Conservation (phyloP, 768 basidiomycete genomes). For the Suillus placidus region DNA sequence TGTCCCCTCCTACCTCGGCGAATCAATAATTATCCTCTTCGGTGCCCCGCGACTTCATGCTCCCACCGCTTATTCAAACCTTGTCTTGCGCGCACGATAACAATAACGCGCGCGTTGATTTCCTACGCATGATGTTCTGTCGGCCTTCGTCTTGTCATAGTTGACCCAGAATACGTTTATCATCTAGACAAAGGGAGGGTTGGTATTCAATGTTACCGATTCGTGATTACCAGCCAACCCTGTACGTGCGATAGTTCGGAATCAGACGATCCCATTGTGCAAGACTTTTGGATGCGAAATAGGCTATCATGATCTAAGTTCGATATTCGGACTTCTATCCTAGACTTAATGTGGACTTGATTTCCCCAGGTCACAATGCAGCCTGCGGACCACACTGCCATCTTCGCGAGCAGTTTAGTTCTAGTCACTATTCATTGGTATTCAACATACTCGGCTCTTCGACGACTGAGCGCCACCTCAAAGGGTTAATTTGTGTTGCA, state of each 20-base stretch:
- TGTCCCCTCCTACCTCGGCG: neutral
- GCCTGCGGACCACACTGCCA: no score
- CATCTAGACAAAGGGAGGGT: neutral
- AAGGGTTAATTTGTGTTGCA: neutral
- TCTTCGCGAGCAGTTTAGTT: neutral
- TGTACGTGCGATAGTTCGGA: constrained; percentile 4
- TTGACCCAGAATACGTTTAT: neutral
- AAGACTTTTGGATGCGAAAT: neutral
- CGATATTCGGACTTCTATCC: neutral
- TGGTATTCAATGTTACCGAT: neutral
- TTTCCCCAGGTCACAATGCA: neutral
- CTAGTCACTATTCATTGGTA: neutral
- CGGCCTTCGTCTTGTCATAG: neutral
- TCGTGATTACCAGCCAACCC: neutral
- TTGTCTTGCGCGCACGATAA: neutral
- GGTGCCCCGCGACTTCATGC: neutral
- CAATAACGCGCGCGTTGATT: neutral
- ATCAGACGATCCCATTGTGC: neutral
- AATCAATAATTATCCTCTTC: constrained; percentile 2
- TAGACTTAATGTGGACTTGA: neutral
- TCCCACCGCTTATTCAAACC: constrained; percentile 2
- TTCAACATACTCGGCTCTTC: neutral
- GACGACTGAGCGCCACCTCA: neutral
- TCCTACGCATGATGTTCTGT: neutral
- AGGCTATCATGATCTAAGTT: neutral